phyloP scores from a whole-genome alignment of 2,329 filamentous ascomycete genomes.

The Fusarium caatingaense region DNA sequence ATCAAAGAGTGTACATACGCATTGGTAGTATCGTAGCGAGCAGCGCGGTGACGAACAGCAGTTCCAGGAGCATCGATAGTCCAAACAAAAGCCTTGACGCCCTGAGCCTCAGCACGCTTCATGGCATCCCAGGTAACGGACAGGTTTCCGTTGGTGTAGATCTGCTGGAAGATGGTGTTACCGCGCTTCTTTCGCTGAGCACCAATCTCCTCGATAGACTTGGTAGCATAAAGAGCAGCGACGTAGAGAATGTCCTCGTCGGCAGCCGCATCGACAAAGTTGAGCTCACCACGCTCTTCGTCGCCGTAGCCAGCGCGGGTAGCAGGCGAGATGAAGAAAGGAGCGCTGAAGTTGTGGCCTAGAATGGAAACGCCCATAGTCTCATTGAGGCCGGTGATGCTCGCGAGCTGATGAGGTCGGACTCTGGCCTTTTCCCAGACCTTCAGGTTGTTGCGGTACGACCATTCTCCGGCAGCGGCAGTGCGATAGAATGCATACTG shows the following conservation, averaged over 20 bases:
- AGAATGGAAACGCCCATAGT: slow-evolving; percentile 56
- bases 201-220: slow-evolving; percentile 52
- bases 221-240: slow-evolving; percentile 49
- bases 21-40: slow-evolving; percentile 45
- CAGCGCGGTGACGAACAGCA: slow-evolving; percentile 42
- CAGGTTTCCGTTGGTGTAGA: slow-evolving; percentile 51
- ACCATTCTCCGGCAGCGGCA: slow-evolving; percentile 61
- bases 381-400: slow-evolving; percentile 51
- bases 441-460: slow-evolving; percentile 64
- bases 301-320: slow-evolving; percentile 58
- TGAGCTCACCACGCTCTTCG: slow-evolving; percentile 57
- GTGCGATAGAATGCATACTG: slow-evolving; percentile 63
- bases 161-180: slow-evolving; percentile 50
- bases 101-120: slow-evolving; percentile 48
- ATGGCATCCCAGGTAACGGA: slow-evolving; percentile 50
- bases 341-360: slow-evolving; percentile 60
- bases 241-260: slow-evolving; percentile 60
- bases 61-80: slow-evolving; percentile 50
- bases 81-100: slow-evolving; percentile 54
- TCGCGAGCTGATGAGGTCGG: slow-evolving; percentile 51
- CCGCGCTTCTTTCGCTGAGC: slow-evolving; percentile 43
- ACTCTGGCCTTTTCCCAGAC: slow-evolving; percentile 59
- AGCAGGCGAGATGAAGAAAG: slow-evolving; percentile 62
- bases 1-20: slow-evolving; percentile 4
- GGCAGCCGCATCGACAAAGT: slow-evolving; percentile 59